phyloP scores from a whole-genome alignment of 352 stramenopile species.

The Pythium angustatum region DNA sequence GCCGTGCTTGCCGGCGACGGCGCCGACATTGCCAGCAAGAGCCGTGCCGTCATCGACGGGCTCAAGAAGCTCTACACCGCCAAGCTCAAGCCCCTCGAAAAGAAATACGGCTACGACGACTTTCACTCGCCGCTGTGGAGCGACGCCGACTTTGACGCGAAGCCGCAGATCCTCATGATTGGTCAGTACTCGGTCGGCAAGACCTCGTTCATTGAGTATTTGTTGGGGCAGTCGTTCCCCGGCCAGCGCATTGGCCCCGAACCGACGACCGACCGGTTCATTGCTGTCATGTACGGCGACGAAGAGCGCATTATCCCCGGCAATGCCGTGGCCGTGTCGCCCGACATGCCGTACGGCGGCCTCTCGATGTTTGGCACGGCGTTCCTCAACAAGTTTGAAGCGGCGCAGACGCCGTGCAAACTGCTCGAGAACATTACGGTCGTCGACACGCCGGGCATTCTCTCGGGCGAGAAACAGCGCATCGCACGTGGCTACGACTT shows the following conservation, averaged over 20 bases:
- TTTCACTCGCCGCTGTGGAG: slow-evolving; percentile 93
- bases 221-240: slow-evolving; percentile 96
- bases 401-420: slow-evolving; percentile 91
- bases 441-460: slow-evolving; percentile 97
- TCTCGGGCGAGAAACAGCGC: slow-evolving; percentile 98
- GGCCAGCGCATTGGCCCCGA: slow-evolving; percentile 97
- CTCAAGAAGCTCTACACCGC: slow-evolving; percentile 79
- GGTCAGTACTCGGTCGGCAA: slow-evolving; percentile 99
- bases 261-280: slow-evolving; percentile 98
- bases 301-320: slow-evolving; percentile 97
- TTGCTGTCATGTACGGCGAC: slow-evolving; percentile 96
- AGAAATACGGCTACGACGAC: slow-evolving; percentile 92
- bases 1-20: slow-evolving; percentile 56
- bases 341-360: slow-evolving; percentile 93
- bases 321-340: slow-evolving; percentile 95
- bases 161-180: slow-evolving; percentile 98
- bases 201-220: slow-evolving; percentile 97
- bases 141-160: slow-evolving; percentile 96
- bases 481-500: slow-evolving; percentile 98
- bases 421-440: slow-evolving; percentile 96
- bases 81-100: slow-evolving; percentile 86
- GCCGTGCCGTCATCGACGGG: slow-evolving; percentile 69
- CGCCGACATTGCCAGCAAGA: slow-evolving; percentile 64
- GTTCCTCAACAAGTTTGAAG: slow-evolving; percentile 99
- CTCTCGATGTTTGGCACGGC: slow-evolving; percentile 96